A percentile compares a stretch with the other conserved stretches of the same genome.
Evolutionary conservation across 2,329 filamentous ascomycete genomes (phyloP).

Genomic region (Fusarium sp.): DNA sequence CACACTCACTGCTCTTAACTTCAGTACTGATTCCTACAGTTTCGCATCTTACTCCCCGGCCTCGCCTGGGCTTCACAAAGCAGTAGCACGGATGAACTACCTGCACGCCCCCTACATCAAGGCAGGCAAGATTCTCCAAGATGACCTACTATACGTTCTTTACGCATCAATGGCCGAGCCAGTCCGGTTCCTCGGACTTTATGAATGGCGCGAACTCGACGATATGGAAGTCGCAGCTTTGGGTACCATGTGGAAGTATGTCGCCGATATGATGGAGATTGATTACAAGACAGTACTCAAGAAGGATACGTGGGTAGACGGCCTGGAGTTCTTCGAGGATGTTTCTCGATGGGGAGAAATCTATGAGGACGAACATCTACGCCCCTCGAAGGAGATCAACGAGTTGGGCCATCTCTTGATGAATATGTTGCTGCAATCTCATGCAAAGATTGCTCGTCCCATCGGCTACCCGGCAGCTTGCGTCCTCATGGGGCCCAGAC

Average conservation of each 20-base stretch:
- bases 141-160: constrained; percentile 55
- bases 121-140: constrained; percentile 51
- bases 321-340: constrained; percentile 64
- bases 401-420: constrained; percentile 70
- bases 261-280: constrained; percentile 79
- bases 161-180: constrained; percentile 75
- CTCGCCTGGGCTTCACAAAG: constrained; percentile 48
- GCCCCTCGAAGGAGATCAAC: constrained; percentile 62
- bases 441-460: constrained; percentile 60
- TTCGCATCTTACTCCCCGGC: constrained; percentile 47
- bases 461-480: constrained; percentile 64
- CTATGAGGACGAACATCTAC: constrained; percentile 72
- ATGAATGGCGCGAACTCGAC: constrained; percentile 77
- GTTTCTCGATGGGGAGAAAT: constrained; percentile 59
- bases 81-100: constrained; percentile 56
- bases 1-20: neutral
- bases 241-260: constrained; percentile 76
- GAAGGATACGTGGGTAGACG: constrained; percentile 58
- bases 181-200: constrained; percentile 69
- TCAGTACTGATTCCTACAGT: constrained; percentile 30
- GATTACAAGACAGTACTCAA: constrained; percentile 57
- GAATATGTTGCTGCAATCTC: constrained; percentile 68
- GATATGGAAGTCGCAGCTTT: constrained; percentile 77
- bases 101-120: constrained; percentile 54
- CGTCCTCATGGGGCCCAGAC: constrained; percentile 72